Conservation (phyloP, 176 grass and related monocot genomes). For the Zoysia pacifica region DNA sequence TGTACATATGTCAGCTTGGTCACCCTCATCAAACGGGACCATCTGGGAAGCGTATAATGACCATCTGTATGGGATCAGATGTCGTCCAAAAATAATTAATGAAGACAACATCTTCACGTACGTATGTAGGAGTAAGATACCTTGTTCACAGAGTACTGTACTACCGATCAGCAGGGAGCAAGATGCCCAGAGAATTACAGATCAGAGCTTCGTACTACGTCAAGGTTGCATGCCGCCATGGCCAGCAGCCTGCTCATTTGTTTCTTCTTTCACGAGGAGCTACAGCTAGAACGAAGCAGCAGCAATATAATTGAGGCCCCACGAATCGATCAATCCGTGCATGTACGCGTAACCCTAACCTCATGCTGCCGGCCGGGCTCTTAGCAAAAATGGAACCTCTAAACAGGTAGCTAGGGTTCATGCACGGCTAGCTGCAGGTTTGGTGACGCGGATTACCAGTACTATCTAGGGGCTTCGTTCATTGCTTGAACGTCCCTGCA, state of each 20-base stretch:
- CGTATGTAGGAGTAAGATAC: too few species aligned
- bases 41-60: background rate
- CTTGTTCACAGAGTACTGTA: background rate
- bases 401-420: constrained; percentile 18
- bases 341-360: background rate
- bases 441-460: background rate
- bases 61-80: background rate
- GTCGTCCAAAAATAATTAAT: background rate
- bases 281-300: background rate
- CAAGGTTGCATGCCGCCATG: too few species aligned
- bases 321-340: too few species aligned
- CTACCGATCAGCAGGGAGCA: background rate
- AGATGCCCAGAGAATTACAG: background rate
- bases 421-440: background rate
- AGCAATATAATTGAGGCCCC: constrained; percentile 25
- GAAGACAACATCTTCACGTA: background rate
- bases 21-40: background rate
- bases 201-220: background rate
- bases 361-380: background rate
- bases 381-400: constrained; percentile 21
- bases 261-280: constrained; percentile 54
- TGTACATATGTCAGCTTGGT: background rate
- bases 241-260: background rate
- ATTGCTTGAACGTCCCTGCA: constrained; percentile 24
- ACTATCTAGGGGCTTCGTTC: constrained; percentile 31